Percentiles rank a stretch among this genome's conserved stretches.
phyloP scores from a whole-genome alignment of 768 basidiomycete species.

The Neoboletus subvelutipes region DNA sequence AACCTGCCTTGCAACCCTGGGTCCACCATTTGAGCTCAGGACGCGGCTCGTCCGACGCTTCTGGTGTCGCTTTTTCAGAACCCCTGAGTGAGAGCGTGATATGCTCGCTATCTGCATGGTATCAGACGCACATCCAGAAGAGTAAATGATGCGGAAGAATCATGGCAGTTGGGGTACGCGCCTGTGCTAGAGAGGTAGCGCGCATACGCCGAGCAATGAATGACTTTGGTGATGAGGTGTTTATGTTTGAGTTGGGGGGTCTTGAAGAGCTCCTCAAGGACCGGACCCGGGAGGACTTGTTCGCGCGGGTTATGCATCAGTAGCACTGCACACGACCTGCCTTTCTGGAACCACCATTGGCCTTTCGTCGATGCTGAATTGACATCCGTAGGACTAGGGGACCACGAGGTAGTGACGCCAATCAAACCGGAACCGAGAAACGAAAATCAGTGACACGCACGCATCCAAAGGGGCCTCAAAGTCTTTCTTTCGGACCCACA shows the following conservation, averaged over 20 bases:
- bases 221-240: neutral
- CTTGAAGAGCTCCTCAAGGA: neutral
- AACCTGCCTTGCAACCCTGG: neutral
- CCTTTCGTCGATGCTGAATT: neutral
- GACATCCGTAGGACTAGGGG: neutral
- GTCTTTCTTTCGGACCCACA: slow-evolving; percentile 11
- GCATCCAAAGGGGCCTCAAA: slow-evolving; percentile 10
- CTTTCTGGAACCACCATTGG: neutral
- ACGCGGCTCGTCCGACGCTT: neutral
- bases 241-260: neutral
- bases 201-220: neutral
- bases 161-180: neutral
- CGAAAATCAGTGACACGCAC: slow-evolving; percentile 1
- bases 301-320: neutral
- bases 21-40: neutral
- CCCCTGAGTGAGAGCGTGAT: neutral
- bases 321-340: neutral
- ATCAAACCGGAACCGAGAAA: neutral
- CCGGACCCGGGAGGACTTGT: neutral
- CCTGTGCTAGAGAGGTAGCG: neutral
- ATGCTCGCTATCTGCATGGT: neutral
- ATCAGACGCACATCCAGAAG: neutral
- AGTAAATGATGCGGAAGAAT: neutral
- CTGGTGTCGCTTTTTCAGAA: neutral
- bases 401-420: neutral